Evolutionary conservation across 2,329 filamentous ascomycete species (phyloP), one percentile per base, ranked within the genome.

Genomic region (Xylaria sp.): DNA sequence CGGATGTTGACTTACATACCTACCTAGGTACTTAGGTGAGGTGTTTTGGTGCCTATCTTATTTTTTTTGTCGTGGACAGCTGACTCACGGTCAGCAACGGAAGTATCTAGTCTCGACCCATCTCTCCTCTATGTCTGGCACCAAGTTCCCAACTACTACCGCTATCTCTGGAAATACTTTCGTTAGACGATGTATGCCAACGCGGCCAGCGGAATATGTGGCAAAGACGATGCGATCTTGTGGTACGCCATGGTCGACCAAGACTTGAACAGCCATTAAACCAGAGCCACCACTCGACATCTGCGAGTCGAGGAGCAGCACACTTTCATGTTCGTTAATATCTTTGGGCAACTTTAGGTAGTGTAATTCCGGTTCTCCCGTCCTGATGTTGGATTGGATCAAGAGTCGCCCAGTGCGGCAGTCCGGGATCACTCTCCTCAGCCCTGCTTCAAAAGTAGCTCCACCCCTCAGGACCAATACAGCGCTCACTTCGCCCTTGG

Each of bases 181-280:
- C 70, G 93, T 92, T 75, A 99, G 82, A 71, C 96, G 87, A 77
- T 96, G 94, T 70, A 98, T 80, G 0, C 94, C 96, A 74, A 93
- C 89, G 72, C 90, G 90, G 9, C 95, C 95, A 3, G 94, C 95
- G 72, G 94, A 92, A 78, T 97, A 98, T 3, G 95, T 97, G 48
- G 97, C 94, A 79, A 98, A 91, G 41, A 98, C 93, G 72, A 99
- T 97, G 72, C 87, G 91, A 55, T 93, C 88, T 78, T 96, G 91
- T 6, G 89, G 83, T 7, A 98, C 94, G 12, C 96, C 96, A 77
- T 98, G 94, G 79, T 99, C 96, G 18, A 97, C 90, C 62, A 99
- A 84, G n/a, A 98, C 93, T 77, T 96, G 92, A 51, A 98, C 94
- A 0, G 96, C 94, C 96, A 99, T 99, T 67, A 99, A 83, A 0